Percentiles rank a stretch among this genome's conserved stretches.
Conservation (phyloP, 441 rosid species). For the Populus tomentosa region DNA sequence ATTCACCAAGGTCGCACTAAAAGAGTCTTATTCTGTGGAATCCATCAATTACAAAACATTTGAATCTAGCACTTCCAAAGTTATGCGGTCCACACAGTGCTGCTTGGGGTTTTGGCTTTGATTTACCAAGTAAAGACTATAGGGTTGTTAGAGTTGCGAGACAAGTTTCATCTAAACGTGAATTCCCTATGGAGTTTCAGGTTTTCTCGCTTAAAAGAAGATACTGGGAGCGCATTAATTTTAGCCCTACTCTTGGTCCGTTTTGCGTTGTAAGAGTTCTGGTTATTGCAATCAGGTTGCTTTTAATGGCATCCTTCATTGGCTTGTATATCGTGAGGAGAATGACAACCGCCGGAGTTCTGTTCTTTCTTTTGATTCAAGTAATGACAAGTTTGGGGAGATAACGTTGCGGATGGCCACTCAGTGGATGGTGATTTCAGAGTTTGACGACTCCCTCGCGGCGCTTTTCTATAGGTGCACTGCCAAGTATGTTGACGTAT, state of each 20-base stretch:
- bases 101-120: constrained; percentile 2
- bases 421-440: constrained; percentile 11
- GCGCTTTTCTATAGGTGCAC: neutral
- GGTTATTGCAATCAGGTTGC: neutral
- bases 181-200: neutral
- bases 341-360: neutral
- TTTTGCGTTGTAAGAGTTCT: neutral
- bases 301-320: constrained; percentile 12
- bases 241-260: neutral
- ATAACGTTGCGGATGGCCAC: constrained; percentile 6
- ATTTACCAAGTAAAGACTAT: constrained; percentile 5
- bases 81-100: neutral
- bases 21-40: neutral
- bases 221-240: neutral
- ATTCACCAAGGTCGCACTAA: neutral
- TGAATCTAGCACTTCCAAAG: neutral
- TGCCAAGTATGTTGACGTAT: neutral
- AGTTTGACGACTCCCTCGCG: constrained; percentile 2
- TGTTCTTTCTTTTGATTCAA: constrained; percentile 8
- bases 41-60: neutral
- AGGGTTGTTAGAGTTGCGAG: constrained; percentile 10
- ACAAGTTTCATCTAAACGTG: neutral
- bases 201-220: constrained; percentile 2
- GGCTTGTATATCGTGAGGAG: constrained; percentile 1
- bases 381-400: constrained; percentile 1